Conservation (phyloP, 2,329 filamentous ascomycete species). For the Botrytis squamosa region DNA sequence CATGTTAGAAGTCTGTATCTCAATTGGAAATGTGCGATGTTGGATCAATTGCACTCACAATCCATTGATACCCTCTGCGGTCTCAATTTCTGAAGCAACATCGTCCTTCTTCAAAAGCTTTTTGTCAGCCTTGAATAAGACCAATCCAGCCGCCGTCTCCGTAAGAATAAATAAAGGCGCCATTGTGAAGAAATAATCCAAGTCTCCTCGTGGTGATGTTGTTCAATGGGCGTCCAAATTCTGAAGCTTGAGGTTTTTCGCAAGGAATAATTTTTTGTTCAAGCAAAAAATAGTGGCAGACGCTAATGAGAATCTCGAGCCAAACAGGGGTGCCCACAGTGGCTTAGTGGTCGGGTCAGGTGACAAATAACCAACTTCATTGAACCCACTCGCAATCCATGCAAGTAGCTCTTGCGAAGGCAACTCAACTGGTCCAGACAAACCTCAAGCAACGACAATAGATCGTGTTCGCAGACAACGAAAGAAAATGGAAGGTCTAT, state of each 20-base stretch:
- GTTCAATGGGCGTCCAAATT: slow-evolving; percentile 22
- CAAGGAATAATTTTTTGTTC: slow-evolving; percentile 31
- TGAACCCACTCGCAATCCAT: slow-evolving; percentile 14
- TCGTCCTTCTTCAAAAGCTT: slow-evolving; percentile 91
- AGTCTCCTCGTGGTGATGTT: slow-evolving; percentile 23
- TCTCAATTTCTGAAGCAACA: slow-evolving; percentile 69
- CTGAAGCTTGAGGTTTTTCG: slow-evolving; percentile 25
- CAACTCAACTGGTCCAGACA: slow-evolving; percentile 21
- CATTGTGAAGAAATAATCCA: slow-evolving; percentile 53
- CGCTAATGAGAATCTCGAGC: slow-evolving; percentile 24
- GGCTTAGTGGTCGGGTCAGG: slow-evolving; percentile 22
- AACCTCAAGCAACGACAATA: slow-evolving; percentile 23
- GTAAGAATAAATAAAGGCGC: slow-evolving; percentile 82
- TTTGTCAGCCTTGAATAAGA: slow-evolving; percentile 98
- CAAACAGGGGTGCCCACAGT: not conserved
- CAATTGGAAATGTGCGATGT: slow-evolving; percentile 14
- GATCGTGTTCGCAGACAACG: slow-evolving; percentile 17
- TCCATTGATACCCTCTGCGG: slow-evolving; percentile 80
- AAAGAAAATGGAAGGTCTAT: slow-evolving; percentile 78
- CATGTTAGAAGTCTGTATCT: slow-evolving; percentile 28
- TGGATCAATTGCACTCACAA: slow-evolving; percentile 59
- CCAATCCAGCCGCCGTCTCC: slow-evolving; percentile 86
- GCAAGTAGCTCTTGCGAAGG: slow-evolving; percentile 17
- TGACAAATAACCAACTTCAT: slow-evolving; percentile 11
- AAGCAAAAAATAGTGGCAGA: slow-evolving; percentile 25